Evolutionary conservation across 495 filamentous ascomycete genomes (phyloP), one percentile per base, ranked within the genome.

Genomic region (Podospora pseudopauciseta): DNA sequence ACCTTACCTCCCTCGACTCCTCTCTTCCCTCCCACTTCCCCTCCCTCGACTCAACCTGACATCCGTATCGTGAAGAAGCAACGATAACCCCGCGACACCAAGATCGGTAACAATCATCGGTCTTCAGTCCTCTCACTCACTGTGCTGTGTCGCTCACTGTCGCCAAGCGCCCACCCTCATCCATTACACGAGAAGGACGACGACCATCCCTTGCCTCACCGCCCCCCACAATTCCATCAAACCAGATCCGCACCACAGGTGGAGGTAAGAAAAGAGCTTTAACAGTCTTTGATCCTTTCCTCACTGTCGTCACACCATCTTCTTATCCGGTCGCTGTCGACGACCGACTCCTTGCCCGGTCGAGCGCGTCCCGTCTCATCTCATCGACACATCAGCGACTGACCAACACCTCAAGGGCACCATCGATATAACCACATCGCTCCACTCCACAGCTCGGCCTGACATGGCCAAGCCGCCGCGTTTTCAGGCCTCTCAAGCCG

Each of bases 391-490:
- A 49, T 28, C 65, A 60, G 65, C 34, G 54, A 53, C 61, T 67
- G 62, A 64, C 63, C 15, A 27, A 23, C 63, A 55, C 58, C 63
- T 60, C 34, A 60, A 15, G 58, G 5, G 65, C 60, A 27, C 23
- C 63, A 39, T 64, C 67, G 65, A 27, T 28, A 49, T 49, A 49
- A 49, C 20, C 20, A 23, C 39, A 49, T 49, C 39, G 39, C 39
- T 49, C 39, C 39, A 49, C 27, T 5, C n/a, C 34, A 26, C 32
- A 60, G 57, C 66, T 65, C 60, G 67, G 71, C 69, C 72, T 34
- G 60, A 65, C 57, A 84, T 84, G 82, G 80, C 80, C 77, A 80
- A 79, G 74, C 75, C 88, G 81, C 87, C 91, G 84, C 89, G 86
- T 84, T 80, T 79, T 64, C 71, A 72, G 73, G 78, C 79, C 64